Evolutionary conservation across 306 rosid species (phyloP), one percentile per base, ranked within the genome.

Genomic region (Calophaca sinica): DNA sequence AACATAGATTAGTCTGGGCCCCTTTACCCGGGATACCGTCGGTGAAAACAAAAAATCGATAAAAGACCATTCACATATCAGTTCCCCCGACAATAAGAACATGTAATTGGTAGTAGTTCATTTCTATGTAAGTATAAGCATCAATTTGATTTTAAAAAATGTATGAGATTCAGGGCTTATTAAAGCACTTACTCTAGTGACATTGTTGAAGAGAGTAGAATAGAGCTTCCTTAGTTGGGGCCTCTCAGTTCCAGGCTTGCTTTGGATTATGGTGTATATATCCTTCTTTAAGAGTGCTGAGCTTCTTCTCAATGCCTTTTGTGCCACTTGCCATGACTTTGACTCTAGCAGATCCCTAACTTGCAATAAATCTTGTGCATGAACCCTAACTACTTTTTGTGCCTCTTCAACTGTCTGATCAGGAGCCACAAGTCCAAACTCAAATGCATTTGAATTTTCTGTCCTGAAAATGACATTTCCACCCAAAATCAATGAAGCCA

Each of bases 191-290:
- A 82, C 85, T 50, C 72, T 77, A 48, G 82, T 13, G 14, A 82
- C 85, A 82, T 82, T 82, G 75, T 65, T 82, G 93, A 89, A 94
- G 79, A 94, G 88, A 79, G 68, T 42, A 7, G 86, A 78, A 59
- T 88, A 94, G 28, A 91, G 90, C 51, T 87, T 87, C 83, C 97
- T 87, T 13, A 91, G 82, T 33, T 66, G 49, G 4, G 94, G 85
- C 75, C 97, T 85, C 77, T 91, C 88, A 50, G 14, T 74, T 35
- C 89, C 89, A 8, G 94, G 96, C 72, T 84, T 89, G 57, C 45
- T 74, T 74, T 84, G 88, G 42, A 91, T 91, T 28, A 89, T 86
- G 11, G 93, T 87, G 62, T 87, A 86, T 2, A 91, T 54, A 55
- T 91, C 94, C 78, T 79, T 85, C 52, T 87, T 94, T 75, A 89